Evolutionary conservation across 306 rosid species (phyloP), one percentile per base, ranked within the genome.

Genomic region (Ochetophila trinervis): DNA sequence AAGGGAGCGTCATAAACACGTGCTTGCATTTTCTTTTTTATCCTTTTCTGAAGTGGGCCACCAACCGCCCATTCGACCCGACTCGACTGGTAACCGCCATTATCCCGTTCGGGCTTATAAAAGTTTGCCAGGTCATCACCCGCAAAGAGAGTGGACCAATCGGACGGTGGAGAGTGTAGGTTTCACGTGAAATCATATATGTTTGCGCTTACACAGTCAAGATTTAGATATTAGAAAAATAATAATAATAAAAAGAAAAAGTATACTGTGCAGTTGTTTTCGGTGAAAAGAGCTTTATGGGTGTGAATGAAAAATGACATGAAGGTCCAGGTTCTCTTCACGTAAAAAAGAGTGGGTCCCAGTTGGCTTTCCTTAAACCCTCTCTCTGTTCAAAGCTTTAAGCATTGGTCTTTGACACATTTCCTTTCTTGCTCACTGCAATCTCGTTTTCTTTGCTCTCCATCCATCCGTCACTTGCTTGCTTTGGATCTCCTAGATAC

Each of bases 271-370:
- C 23, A 1, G 2, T 23, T 53, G 11, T 19, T 4, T 2, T 19
- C 18, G 71, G 57, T 60, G 15, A 34, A 69, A 22, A 10, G 53
- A 59, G 57, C 21, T 10, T 40, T 32, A 12, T 14, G 23, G 19
- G 23, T 62, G 71, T 2, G 58, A 54, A 52, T 24, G 60, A 54
- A 60, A 35, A 34, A 18, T 3, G 48, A 34, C 50, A 24, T 27
- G 32, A 4, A 17, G 4, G 87, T 73, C 87, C 8, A 68, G 79
- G 86, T 82, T 84, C 89, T 57, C 76, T 75, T 82, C 83, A 84
- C 74, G 59, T 36, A 57, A 36, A 63, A 44, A 19, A 53, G 9
- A 14, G 76, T 65, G 89, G 87, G 83, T 20, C 70, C 64, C 74
- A 62, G 24, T 14, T 21, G n/a, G n/a, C 23, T 6, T 9, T n/a